Evolutionary conservation across 768 basidiomycete species (phyloP), one percentile per base, ranked within the genome.

Genomic region (Trametes cubensis): DNA sequence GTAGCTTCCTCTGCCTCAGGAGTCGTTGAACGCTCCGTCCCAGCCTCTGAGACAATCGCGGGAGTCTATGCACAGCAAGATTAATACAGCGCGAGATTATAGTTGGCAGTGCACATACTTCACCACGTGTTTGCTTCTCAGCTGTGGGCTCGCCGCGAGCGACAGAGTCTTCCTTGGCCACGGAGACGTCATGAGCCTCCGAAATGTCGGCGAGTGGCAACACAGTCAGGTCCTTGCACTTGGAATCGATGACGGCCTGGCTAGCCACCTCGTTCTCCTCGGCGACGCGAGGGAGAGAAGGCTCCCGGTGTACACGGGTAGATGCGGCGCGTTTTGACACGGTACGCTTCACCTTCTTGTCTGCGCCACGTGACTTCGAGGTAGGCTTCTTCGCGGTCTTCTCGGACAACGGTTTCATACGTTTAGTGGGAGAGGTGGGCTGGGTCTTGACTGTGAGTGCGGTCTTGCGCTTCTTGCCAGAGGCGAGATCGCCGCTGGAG

Each of bases 171-270:
- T 60, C 60, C 51, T 67, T 48, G 20, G 60, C 46, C 25, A 64
- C 34, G 21, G 67, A 60, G 53, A 70, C 63, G 50, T 86, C 86
- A 69, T 88, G 90, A 0, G 90, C 90, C 63, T 82, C 44, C 80
- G 73, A 87, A 50, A 92, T 85, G 72, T 92, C 90, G 40, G 90
- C 90, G 66, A 92, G 74, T 46, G 90, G 90, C 68, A 82, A 77
- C 65, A 92, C 90, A 5, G 90, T 92, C 65, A 92, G 71, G 68
- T 90, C 90, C 69, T 91, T 90, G 75, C 90, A 91, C 52, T 82
- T 83, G n/a, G 90, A 84, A 67, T 90, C 85, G 55, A 88, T 85
- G 44, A 78, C 74, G 3, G 78, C 79, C 69, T 90, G 87, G 17
- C 78, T 70, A 40, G 80, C 62, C 13, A 65, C 61, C 51, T 75